phyloP scores from a whole-genome alignment of 257 asterid species.

The Solanum boliviense region DNA sequence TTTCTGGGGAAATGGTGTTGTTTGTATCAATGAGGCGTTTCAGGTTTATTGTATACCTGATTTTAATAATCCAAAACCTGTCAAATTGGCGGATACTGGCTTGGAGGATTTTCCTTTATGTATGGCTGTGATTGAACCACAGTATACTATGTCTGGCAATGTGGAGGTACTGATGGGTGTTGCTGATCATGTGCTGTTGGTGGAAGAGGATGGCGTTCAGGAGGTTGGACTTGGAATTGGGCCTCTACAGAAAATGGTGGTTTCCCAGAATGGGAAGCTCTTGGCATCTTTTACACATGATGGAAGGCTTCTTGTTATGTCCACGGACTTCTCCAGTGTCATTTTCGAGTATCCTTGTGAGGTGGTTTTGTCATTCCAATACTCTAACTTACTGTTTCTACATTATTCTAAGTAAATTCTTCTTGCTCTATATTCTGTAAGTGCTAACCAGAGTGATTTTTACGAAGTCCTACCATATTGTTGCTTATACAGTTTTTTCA shows the following conservation, averaged over 20 bases:
- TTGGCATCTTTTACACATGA: constrained; percentile 81
- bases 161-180: constrained; percentile 89
- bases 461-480: not conserved
- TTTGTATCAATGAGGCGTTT: constrained; percentile 74
- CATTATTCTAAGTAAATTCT: not conserved
- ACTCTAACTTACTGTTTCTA: not conserved
- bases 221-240: constrained; percentile 60
- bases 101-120: constrained; percentile 81
- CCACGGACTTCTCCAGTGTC: constrained; percentile 62
- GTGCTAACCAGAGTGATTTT: not conserved
- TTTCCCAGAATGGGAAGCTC: constrained; percentile 73
- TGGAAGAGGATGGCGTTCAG: constrained; percentile 88
- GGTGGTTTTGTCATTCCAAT: constrained; percentile 25
- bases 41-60: constrained; percentile 70
- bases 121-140: constrained; percentile 95
- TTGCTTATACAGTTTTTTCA: not conserved
- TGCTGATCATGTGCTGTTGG: constrained; percentile 64
- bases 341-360: constrained; percentile 71
- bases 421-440: not conserved
- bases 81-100: constrained; percentile 63
- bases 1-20: constrained; percentile 89
- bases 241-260: constrained; percentile 86
- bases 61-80: constrained; percentile 48
- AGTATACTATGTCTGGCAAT: constrained; percentile 82
- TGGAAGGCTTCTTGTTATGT: constrained; percentile 80